phyloP scores from a whole-genome alignment of 2,329 filamentous ascomycete species.

The Aspergillus fischeri region DNA sequence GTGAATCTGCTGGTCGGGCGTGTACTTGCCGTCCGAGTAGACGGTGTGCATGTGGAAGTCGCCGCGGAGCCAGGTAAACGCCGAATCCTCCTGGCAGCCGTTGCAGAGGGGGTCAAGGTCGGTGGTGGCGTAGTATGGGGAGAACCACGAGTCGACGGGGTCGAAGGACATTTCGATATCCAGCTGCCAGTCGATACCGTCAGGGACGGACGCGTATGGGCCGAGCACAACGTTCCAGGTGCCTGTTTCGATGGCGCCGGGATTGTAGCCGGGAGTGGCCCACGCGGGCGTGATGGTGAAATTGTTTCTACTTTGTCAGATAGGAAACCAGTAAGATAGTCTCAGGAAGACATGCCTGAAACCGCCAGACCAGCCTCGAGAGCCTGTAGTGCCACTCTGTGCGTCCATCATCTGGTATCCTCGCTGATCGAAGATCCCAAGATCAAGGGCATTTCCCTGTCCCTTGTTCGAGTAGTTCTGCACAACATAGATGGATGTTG shows the following conservation, averaged over 20 bases:
- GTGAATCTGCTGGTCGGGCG: conserved; percentile 1
- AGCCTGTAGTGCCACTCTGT: neutral
- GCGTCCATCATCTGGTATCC: neutral
- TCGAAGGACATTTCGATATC: neutral
- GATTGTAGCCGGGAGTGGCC: neutral
- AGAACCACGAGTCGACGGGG: neutral
- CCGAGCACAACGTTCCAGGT: neutral
- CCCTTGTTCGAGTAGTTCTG: neutral
- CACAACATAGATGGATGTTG: neutral
- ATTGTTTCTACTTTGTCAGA: neutral
- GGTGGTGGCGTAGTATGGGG: neutral
- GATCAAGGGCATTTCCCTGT: neutral
- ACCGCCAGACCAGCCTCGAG: neutral
- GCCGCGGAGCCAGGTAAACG: neutral
- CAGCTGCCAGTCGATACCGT: neutral
- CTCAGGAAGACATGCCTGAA: neutral
- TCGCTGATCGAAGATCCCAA: neutral
- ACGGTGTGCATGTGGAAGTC: neutral
- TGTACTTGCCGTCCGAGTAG: neutral
- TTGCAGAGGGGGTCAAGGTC: neutral
- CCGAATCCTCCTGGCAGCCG: neutral
- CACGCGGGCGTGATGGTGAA: neutral
- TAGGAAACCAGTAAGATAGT: too few species aligned
- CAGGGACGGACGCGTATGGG: neutral
- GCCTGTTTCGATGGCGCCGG: neutral